Evolutionary conservation across 1,139 yeast genomes (phyloP).

Genomic region (Geotrichum carabidarum): DNA sequence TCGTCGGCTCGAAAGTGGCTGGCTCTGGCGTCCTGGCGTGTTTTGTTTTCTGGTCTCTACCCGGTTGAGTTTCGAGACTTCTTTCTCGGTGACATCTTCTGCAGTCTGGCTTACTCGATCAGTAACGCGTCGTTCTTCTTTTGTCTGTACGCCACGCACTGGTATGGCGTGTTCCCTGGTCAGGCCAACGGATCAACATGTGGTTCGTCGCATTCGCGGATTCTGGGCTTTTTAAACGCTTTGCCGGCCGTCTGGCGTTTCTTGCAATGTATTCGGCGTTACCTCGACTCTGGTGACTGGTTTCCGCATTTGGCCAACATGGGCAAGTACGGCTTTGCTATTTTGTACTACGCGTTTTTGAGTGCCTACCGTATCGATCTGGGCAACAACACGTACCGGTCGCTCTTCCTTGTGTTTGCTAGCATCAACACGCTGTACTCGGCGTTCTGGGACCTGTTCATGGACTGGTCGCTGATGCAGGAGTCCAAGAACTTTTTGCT

Average conservation of each 20-base stretch:
- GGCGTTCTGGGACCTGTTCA: conserved; percentile 79
- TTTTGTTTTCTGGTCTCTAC: conserved; percentile 74
- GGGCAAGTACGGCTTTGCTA: conserved; percentile 62
- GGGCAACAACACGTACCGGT: conserved; percentile 42
- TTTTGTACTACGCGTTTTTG: conserved; percentile 65
- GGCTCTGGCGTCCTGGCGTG: conserved; percentile 63
- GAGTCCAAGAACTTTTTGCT: conserved; percentile 61
- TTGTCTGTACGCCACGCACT: conserved; percentile 69
- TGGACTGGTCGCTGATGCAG: conserved; percentile 94
- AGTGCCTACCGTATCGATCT: conserved; percentile 71
- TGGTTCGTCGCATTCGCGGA: conserved; percentile 70
- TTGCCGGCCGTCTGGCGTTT: conserved; percentile 89
- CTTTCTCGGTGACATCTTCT: conserved; percentile 83
- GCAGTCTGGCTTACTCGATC: conserved; percentile 81
- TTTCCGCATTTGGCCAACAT: conserved; percentile 96
- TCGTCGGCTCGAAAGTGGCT: conserved; percentile 68
- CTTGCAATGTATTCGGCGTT: conserved; percentile 87
- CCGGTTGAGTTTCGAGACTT: conserved; percentile 95
- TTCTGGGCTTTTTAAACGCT: conserved; percentile 75
- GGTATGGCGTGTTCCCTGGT: conserved; percentile 45
- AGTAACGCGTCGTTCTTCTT: conserved; percentile 82
- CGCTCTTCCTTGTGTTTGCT: conserved; percentile 69
- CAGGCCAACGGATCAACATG: conserved; percentile 50
- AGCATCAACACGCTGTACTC: conserved; percentile 64
- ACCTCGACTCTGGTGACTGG: conserved; percentile 87